A percentile compares a stretch with the other conserved stretches of the same genome.
phyloP scores from a whole-genome alignment of 257 asterid species.

The Mitragyna speciosa region DNA sequence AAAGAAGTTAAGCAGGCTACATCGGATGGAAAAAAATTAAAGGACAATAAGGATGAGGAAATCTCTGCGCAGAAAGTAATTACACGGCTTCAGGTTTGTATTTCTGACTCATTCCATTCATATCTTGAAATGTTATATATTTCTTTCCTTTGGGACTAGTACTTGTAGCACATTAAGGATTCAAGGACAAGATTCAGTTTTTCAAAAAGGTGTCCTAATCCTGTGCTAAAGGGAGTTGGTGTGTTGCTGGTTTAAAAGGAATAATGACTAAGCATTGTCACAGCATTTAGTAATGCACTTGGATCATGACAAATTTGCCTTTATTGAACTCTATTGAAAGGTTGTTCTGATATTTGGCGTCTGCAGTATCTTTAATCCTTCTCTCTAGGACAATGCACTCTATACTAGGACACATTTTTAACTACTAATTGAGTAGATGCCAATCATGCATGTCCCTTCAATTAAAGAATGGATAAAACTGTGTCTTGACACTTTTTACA shows the following conservation, averaged over 20 bases:
- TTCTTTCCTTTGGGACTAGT: neutral
- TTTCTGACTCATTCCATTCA: constrained; percentile 17
- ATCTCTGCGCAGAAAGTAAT: constrained; percentile 50
- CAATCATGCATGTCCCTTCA: neutral
- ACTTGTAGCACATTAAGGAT: neutral
- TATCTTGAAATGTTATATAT: neutral
- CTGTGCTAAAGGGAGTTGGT: neutral
- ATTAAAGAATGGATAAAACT: neutral
- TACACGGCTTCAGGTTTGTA: constrained; percentile 89
- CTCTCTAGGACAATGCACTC: neutral
- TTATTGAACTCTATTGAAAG: neutral
- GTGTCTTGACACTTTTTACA: no score
- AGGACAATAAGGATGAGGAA: constrained; percentile 28
- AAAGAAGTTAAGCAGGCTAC: constrained; percentile 62
- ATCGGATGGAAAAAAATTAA: constrained; percentile 45
- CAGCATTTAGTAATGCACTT: neutral
- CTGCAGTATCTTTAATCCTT: neutral
- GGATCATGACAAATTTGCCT: neutral
- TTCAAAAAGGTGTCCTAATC: neutral
- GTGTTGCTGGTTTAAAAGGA: neutral
- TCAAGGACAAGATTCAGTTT: constrained; percentile 5
- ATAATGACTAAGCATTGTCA: neutral
- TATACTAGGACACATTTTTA: neutral
- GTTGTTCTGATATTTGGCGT: neutral
- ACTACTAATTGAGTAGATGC: neutral